Evolutionary conservation across 768 basidiomycete species (phyloP).

Genomic region (Lactifluus pinguis): DNA sequence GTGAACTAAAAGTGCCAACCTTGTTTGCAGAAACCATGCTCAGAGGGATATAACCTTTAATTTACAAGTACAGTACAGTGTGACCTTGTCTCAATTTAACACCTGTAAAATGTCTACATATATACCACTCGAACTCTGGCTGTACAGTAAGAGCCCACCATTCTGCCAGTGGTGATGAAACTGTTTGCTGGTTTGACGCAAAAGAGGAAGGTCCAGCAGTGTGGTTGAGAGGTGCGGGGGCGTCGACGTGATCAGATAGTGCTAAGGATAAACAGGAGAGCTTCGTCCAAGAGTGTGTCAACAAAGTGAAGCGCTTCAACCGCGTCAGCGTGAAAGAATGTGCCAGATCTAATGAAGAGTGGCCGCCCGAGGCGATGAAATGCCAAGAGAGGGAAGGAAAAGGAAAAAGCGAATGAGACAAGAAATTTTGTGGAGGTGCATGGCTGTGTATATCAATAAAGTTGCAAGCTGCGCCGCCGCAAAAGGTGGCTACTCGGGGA

Average conservation of each 20-base stretch:
- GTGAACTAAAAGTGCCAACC: too few species aligned
- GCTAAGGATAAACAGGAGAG: neutral
- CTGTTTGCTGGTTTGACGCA: too few species aligned
- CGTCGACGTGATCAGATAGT: neutral
- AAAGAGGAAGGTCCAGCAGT: neutral
- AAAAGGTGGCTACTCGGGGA: too few species aligned
- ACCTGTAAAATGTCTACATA: too few species aligned
- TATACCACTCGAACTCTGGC: too few species aligned
- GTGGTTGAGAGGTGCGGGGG: neutral
- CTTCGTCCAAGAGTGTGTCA: constrained; percentile 2
- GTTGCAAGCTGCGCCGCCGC: too few species aligned
- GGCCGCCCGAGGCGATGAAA: neutral
- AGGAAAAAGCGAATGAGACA: neutral
- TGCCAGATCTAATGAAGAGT: neutral
- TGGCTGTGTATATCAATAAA: neutral
- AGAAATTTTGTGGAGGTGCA: neutral
- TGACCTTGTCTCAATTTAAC: too few species aligned
- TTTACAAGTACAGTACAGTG: too few species aligned
- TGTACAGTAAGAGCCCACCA: too few species aligned
- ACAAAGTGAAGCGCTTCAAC: neutral
- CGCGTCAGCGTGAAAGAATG: neutral
- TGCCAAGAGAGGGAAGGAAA: neutral
- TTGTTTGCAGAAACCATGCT: too few species aligned
- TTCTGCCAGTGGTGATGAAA: too few species aligned
- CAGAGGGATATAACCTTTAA: too few species aligned